Evolutionary conservation across 257 asterid genomes (phyloP).

Genomic region (Plantago elongata): DNA sequence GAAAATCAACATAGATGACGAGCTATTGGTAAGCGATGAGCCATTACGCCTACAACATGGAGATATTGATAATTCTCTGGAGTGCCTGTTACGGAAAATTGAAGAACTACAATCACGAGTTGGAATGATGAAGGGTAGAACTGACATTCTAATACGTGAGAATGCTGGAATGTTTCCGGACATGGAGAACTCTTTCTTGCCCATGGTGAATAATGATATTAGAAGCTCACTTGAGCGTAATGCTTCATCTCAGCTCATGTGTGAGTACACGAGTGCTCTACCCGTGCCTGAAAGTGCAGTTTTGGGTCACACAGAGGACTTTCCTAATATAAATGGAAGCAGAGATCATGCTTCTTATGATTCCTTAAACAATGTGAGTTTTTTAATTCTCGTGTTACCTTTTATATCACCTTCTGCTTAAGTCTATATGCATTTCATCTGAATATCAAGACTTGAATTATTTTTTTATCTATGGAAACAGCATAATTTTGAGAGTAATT

Average conservation of each 20-base stretch:
- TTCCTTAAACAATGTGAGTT: conserved; percentile 29
- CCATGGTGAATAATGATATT: conserved; percentile 28
- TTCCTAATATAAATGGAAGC: conserved; percentile 26
- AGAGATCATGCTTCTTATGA: conserved; percentile 10
- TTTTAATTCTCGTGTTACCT: neutral
- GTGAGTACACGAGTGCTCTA: conserved; percentile 33
- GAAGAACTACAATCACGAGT: conserved; percentile 39
- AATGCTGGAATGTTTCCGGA: conserved; percentile 36
- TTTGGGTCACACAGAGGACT: conserved; percentile 29
- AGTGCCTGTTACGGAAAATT: conserved; percentile 42
- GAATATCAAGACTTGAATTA: neutral
- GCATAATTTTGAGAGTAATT: too few relatives aligned
- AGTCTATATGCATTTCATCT: neutral
- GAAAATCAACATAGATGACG: conserved; percentile 30
- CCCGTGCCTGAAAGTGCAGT: conserved; percentile 38
- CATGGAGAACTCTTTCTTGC: conserved; percentile 15
- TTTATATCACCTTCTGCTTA: neutral
- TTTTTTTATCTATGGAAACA: neutral
- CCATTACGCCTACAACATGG: conserved; percentile 26
- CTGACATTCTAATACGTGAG: conserved; percentile 37
- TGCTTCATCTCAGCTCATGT: conserved; percentile 44
- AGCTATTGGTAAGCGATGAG: conserved; percentile 37
- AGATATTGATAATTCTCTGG: conserved; percentile 35
- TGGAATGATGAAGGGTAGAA: conserved; percentile 39
- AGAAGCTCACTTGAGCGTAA: conserved; percentile 30